Percentiles rank a stretch among this genome's conserved stretches.
Evolutionary conservation across 2,329 filamentous ascomycete genomes (phyloP).

Genomic region (Venturia carpophila): DNA sequence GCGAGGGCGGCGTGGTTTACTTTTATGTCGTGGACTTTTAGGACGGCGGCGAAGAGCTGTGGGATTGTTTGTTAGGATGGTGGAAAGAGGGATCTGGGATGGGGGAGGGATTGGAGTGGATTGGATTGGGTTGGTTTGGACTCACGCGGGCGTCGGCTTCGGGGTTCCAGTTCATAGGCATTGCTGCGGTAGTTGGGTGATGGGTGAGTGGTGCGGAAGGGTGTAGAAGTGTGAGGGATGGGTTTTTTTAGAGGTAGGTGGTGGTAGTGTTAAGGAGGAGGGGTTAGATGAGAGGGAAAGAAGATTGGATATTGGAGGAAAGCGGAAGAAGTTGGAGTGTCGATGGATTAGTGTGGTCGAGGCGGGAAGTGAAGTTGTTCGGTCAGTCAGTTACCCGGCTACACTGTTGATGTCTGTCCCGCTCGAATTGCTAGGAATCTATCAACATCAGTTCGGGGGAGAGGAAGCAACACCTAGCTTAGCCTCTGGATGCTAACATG

Average conservation of each 20-base stretch:
- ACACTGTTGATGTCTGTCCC: neutral
- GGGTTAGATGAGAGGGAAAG: neutral
- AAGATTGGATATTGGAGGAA: neutral
- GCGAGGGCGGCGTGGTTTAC: slow-evolving; percentile 19
- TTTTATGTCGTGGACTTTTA: slow-evolving; percentile 17
- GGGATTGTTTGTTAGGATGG: neutral
- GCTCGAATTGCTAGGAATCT: neutral
- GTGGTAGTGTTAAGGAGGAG: too few relatives aligned
- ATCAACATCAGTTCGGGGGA: too few relatives aligned
- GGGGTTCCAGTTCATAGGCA: slow-evolving; percentile 14
- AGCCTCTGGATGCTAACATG: too few relatives aligned
- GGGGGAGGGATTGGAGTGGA: too few relatives aligned
- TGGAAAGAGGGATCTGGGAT: too few relatives aligned
- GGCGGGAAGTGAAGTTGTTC: neutral
- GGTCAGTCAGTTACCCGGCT: neutral
- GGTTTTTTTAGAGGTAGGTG: too few relatives aligned
- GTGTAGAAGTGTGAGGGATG: too few relatives aligned
- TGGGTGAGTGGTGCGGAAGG: neutral
- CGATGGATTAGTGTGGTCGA: neutral
- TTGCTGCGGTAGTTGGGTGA: neutral
- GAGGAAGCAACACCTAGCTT: too few relatives aligned
- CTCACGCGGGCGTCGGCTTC: slow-evolving; percentile 17
- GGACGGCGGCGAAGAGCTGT: slow-evolving; percentile 19
- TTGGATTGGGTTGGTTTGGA: too few relatives aligned
- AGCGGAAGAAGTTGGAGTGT: neutral